phyloP scores from a whole-genome alignment of 2,329 filamentous ascomycete genomes.

The Fusarium sp. region DNA sequence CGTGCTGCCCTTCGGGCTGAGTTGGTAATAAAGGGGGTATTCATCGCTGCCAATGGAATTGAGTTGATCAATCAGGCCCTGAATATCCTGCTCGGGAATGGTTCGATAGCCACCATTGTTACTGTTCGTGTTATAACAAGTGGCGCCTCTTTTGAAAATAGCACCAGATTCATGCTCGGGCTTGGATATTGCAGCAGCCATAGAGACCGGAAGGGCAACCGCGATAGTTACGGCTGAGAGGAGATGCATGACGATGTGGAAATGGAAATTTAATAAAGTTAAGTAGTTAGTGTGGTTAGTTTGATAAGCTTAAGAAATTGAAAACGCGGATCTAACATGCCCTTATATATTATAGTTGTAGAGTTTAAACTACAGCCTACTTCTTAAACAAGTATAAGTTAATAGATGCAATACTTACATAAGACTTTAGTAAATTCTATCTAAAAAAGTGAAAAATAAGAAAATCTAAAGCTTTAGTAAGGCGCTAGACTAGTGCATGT shows the following conservation, averaged over 20 bases:
- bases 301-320: background rate
- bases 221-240: background rate
- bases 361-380: background rate
- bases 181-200: background rate
- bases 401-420: too few species aligned
- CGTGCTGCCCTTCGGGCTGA: background rate
- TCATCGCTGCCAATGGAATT: background rate
- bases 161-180: background rate
- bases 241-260: background rate
- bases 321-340: background rate
- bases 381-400: too few species aligned
- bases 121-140: background rate
- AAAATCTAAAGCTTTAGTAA: too few species aligned
- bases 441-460: too few species aligned
- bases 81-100: background rate
- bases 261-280: background rate
- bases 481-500: too few species aligned
- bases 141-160: background rate
- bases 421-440: too few species aligned
- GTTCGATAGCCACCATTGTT: background rate
- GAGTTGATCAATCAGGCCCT: constrained; percentile 1
- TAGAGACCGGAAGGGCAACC: background rate
- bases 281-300: background rate
- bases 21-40: background rate
- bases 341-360: background rate